Conservation (phyloP, 1,139 yeast species). For the Tardiomyces depauwii region DNA sequence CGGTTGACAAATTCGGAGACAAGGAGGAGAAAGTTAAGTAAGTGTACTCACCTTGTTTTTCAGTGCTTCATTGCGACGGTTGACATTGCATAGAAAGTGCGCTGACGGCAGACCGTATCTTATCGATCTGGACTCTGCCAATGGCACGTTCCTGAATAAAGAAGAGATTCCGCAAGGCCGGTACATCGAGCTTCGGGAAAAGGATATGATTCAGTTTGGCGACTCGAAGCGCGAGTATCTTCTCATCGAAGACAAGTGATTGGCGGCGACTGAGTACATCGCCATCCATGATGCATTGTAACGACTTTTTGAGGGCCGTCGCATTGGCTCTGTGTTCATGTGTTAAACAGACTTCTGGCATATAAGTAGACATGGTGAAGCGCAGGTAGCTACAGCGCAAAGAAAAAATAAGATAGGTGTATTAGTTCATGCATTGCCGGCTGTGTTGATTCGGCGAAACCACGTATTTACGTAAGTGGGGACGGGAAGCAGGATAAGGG, state of each 20-base stretch:
- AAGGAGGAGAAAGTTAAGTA: slow-evolving; percentile 11
- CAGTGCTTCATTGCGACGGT: no score
- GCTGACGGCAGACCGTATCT: slow-evolving; percentile 27
- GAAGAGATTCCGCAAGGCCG: slow-evolving; percentile 34
- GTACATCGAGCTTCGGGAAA: slow-evolving; percentile 36
- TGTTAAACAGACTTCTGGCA: no score
- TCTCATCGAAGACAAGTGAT: slow-evolving; percentile 10
- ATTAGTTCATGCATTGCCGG: slow-evolving; percentile 80
- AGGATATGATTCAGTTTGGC: slow-evolving; percentile 40
- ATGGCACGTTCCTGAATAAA: slow-evolving; percentile 43
- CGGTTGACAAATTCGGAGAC: slow-evolving; percentile 15
- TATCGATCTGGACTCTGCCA: slow-evolving; percentile 42
- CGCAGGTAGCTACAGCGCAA: not conserved
- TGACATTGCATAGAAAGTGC: no score
- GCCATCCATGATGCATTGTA: not conserved
- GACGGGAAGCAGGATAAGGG: slow-evolving; percentile 91
- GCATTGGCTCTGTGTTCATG: not conserved
- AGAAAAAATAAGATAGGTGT: slow-evolving; percentile 53
- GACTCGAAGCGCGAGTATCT: slow-evolving; percentile 27
- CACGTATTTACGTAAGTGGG: slow-evolving; percentile 41
- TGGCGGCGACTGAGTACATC: not conserved
- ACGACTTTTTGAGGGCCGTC: not conserved
- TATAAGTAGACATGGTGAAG: not conserved
- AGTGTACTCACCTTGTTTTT: no score
- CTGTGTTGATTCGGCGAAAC: slow-evolving; percentile 23